Base-by-base conservation (phyloP, 192 early-diverging fungal genomes). In the Backusella australiensis region DNA sequence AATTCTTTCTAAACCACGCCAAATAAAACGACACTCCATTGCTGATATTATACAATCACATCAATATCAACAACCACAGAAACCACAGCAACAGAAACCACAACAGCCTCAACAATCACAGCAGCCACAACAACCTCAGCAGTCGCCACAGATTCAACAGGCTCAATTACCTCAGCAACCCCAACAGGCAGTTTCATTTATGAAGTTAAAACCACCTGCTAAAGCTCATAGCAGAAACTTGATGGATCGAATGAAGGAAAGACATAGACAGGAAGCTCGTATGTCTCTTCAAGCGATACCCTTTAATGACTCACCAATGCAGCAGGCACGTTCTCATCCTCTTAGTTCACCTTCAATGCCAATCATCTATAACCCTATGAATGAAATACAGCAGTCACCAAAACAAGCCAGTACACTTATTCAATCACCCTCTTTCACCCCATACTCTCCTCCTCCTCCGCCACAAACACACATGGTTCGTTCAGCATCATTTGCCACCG, bases 261-360 rank as follows among this genome's bases (percentile, higher is more conserved):
- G 75, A 32, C 75, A 76, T 70, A 67, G 75, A 23, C 75, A 76
- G 34, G 75, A 76, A 63, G 38, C 29, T 23, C 41, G 68, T 15
- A 49, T 67, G 23, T 49, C 68, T 6, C 8, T 56, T 5, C 67
- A 76, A 14, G 17, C 35, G 14, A 46, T 44, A 7, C 70, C 70
- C 2, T 71, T 49, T 71, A 21, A n/a, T 32, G 70, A 71, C 1
- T 29, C 26, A 26, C 42, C 65, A n/a, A 49, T 29, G 0, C 41
- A 41, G 21, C 29, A 21, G 3, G 42, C 36, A n/a, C 67, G 44
- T 17, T 32, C 67, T n/a, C 67, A 68, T 36, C 67, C 52, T 11
- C 21, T 46, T 39, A 56, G 44, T 38, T 76, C 75, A 21, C 75
- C 75, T 12, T 76, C 75, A n/a, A 76, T 76, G 75, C 75, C 75